These are phyloP conservation scores for Paramyrothecium roridum DNA, from an alignment of 2,329 filamentous ascomycete species.

Conservation along the genomic window DNA sequence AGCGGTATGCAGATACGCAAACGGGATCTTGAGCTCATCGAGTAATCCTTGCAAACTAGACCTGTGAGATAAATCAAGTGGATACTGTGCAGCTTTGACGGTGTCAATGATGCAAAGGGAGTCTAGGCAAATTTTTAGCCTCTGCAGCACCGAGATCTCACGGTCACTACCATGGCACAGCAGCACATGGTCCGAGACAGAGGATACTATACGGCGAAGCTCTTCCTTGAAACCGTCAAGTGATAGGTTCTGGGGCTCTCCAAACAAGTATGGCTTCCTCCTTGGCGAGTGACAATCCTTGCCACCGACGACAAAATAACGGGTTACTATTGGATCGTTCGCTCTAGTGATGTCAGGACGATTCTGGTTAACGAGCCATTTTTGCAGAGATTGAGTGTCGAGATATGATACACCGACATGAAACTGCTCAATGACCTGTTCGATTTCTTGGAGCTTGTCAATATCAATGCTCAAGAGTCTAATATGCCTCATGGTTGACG, in stretches of 20 bases:
- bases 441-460: conserved; percentile 5
- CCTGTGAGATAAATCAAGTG: conserved; percentile 17
- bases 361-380: neutral
- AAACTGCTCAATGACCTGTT: conserved; percentile 7
- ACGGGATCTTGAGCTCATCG: conserved; percentile 11
- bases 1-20: conserved; percentile 13
- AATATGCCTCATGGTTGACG: conserved; percentile 5
- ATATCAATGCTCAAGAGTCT: conserved; percentile 12
- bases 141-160: conserved; percentile 9
- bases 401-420: conserved; percentile 8
- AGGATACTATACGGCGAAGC: neutral
- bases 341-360: too few relatives aligned
- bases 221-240: neutral
- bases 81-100: conserved; percentile 18
- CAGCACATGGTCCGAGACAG: conserved; percentile 4
- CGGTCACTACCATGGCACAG: conserved; percentile 3
- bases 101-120: conserved; percentile 19
- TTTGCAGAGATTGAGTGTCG: conserved; percentile 5
- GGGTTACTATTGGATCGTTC: conserved; percentile 2
- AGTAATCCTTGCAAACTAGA: conserved; percentile 16
- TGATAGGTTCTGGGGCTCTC: too few relatives aligned
- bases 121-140: conserved; percentile 10
- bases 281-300: neutral
- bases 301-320: conserved; percentile 4
- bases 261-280: too few relatives aligned